Base-by-base conservation (phyloP, 2,329 filamentous ascomycete genomes). In the Teratosphaeria pseudoeucalypti region DNA sequence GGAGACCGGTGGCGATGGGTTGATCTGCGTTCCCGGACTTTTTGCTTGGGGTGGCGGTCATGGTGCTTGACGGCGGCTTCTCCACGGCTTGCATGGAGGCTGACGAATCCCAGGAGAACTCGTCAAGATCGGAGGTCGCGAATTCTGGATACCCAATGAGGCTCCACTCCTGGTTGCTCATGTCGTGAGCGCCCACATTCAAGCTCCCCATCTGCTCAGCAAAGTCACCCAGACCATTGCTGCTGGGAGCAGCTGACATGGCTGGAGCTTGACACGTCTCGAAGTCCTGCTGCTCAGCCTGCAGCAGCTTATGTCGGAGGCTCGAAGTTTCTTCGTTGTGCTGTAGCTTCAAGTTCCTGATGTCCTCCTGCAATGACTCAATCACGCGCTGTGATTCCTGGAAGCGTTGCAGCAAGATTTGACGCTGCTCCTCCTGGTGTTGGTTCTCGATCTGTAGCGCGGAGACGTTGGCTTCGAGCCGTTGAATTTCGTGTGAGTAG, bases 261-360 rank as follows among this genome's bases (percentile, higher is more conserved):
- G 66, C 66, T 49, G 71, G 71, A 27, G 68, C 70, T 29, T 73
- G 70, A 58, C 69, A 71, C 75, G 78, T 84, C 77, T 90, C 90
- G 69, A 49, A 49, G 6, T n/a, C 43, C n/a, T 49, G 16, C 19
- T 49, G 43, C 43, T 49, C 43, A 67, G 96, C 85, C 66, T 92
- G 85, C 70, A 85, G 85, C 74, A 96, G 86, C 81, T 95, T 94
- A 82, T 95, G 95, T 72, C 92, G 88, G 71, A 97, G 84, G 67
- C 94, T 90, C 60, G 88, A 88, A 12, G 89, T 91, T 81, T 97
- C 92, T 66, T 92, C 82, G 62, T 91, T 96, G 79, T 96, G 90
- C 59, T 81, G 81, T 71, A 89, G 85, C 68, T 96, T 88, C 77
- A 96, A 84, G 73, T 96, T 90, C 72, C 96, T 90, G 77, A 95